Conservation (phyloP, 2,329 filamentous ascomycete genomes). For the Aspergillus aculeatinus region DNA sequence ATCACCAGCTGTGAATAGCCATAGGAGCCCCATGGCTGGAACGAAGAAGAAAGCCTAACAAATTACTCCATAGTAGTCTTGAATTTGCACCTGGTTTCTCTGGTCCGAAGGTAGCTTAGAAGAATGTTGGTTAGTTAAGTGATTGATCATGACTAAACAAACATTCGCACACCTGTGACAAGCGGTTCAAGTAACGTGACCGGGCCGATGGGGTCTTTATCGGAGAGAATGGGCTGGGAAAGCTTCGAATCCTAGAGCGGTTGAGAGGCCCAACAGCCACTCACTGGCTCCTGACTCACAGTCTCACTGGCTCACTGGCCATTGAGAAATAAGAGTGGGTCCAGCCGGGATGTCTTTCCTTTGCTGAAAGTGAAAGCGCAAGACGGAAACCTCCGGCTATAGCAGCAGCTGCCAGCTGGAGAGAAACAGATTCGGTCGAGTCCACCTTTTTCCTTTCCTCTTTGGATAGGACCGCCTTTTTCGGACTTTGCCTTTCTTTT, state of each 20-base stretch:
- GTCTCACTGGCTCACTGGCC: neutral
- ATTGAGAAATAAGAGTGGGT: too few relatives aligned
- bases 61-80: slow-evolving; percentile 6
- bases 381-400: too few relatives aligned
- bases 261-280: neutral
- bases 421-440: too few relatives aligned
- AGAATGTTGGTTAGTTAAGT: neutral
- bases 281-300: neutral
- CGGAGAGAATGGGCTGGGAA: slow-evolving; percentile 4
- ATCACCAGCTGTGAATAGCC: neutral
- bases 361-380: too few relatives aligned
- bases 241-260: neutral
- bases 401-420: too few relatives aligned
- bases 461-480: too few relatives aligned
- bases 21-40: too few relatives aligned
- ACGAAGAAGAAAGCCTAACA: too few relatives aligned
- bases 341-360: too few relatives aligned
- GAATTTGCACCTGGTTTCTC: slow-evolving; percentile 8
- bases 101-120: neutral
- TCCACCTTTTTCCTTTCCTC: too few relatives aligned
- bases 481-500: too few relatives aligned
- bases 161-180: neutral
- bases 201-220: slow-evolving; percentile 23
- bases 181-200: slow-evolving; percentile 26
- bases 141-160: slow-evolving; percentile 2